Percentiles rank a stretch among this genome's conserved stretches.
Conservation (phyloP, 306 rosid genomes). For the Biancaea sappan region DNA sequence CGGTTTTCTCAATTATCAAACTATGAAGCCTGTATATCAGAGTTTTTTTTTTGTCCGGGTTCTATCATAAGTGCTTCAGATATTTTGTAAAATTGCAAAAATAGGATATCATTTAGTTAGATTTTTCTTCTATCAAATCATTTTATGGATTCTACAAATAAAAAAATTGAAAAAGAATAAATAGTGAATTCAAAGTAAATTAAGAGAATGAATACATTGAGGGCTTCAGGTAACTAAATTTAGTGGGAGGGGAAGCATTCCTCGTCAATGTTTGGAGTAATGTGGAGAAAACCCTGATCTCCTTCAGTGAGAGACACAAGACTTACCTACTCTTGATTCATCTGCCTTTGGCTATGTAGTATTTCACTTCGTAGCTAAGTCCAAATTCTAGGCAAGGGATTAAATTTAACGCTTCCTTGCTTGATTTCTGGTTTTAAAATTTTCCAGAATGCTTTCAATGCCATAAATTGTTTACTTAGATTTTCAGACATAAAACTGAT, state of each 20-base stretch:
- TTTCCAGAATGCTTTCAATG: neutral
- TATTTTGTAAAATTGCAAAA: neutral
- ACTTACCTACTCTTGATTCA: neutral
- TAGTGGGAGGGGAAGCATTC: too few relatives aligned
- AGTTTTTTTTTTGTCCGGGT: too few relatives aligned
- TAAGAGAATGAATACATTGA: neutral
- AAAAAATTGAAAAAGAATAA: neutral
- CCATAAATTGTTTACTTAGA: neutral
- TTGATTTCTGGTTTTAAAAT: neutral
- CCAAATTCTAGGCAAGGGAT: neutral
- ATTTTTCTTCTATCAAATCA: neutral
- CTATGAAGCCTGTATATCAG: too few relatives aligned
- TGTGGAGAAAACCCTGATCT: neutral
- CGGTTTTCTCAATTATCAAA: too few relatives aligned
- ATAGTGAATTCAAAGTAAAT: neutral
- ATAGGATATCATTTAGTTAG: neutral
- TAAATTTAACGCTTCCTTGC: neutral
- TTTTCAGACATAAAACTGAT: neutral
- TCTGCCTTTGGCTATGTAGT: neutral
- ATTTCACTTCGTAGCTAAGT: neutral
- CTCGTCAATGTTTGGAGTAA: neutral
- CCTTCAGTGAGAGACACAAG: neutral
- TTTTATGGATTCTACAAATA: neutral
- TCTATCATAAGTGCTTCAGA: slow-evolving; percentile 13
- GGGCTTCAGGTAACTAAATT: neutral